Evolutionary conservation across 2,329 filamentous ascomycete species (phyloP).

Genomic region (Xylariaceae sp.): DNA sequence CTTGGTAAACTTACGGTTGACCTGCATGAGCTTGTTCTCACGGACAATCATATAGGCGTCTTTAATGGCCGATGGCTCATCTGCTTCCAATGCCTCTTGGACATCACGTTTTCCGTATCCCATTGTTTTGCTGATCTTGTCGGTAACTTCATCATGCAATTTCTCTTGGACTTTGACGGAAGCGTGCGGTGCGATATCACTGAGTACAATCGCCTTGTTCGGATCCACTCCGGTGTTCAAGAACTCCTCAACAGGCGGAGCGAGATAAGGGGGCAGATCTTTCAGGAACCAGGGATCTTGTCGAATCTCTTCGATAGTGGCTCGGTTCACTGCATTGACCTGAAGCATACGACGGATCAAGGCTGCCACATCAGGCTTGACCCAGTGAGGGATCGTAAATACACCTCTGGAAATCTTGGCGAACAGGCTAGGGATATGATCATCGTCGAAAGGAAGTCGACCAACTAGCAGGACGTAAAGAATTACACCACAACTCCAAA

Average conservation of each 20-base stretch:
- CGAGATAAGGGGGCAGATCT: constrained; percentile 80
- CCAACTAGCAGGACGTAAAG: constrained; percentile 78
- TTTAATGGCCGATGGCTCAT: constrained; percentile 96
- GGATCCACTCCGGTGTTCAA: constrained; percentile 91
- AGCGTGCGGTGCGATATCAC: constrained; percentile 74
- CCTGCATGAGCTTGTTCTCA: constrained; percentile 96
- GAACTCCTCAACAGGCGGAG: constrained; percentile 86
- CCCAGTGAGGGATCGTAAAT: constrained; percentile 88
- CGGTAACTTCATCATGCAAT: constrained; percentile 86
- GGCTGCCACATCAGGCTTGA: constrained; percentile 74
- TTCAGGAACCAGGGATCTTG: constrained; percentile 91
- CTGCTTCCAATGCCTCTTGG: constrained; percentile 83
- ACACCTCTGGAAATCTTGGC: constrained; percentile 95
- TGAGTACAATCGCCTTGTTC: constrained; percentile 82
- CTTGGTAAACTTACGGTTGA: constrained; percentile 66
- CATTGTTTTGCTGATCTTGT: constrained; percentile 97
- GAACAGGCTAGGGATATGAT: constrained; percentile 95
- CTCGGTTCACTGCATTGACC: constrained; percentile 89
- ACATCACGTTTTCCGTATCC: constrained; percentile 94
- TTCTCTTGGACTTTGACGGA: constrained; percentile 78
- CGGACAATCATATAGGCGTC: constrained; percentile 97
- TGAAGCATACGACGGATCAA: constrained; percentile 92
- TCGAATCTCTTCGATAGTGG: constrained; percentile 90
- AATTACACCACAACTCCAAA: constrained; percentile 96
- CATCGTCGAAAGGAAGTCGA: constrained; percentile 91